A percentile compares a stretch with the other conserved stretches of the same genome.
Conservation (phyloP, 2,329 filamentous ascomycete species). For the Apiospora kogelbergensis region DNA sequence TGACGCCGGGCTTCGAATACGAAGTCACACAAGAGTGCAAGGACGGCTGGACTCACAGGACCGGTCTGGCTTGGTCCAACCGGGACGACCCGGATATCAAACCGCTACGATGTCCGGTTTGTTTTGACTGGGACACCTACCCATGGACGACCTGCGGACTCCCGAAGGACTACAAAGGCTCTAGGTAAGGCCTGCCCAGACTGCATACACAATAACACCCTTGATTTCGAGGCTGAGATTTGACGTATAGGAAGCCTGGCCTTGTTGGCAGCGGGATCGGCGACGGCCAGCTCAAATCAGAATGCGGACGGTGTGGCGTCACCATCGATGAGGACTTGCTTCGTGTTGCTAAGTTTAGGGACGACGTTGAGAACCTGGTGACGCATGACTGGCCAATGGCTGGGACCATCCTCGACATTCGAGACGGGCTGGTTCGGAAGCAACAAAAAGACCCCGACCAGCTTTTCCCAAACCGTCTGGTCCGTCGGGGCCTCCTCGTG, state of each 20-base stretch:
- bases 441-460: slow-evolving; percentile 25
- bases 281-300: slow-evolving; percentile 48
- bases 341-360: slow-evolving; percentile 56
- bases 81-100: slow-evolving; percentile 45
- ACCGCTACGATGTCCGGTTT: slow-evolving; percentile 48
- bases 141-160: slow-evolving; percentile 57
- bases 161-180: slow-evolving; percentile 29
- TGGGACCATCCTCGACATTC: slow-evolving; percentile 59
- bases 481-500: slow-evolving; percentile 9
- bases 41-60: slow-evolving; percentile 42
- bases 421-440: slow-evolving; percentile 46
- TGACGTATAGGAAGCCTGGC: slow-evolving; percentile 24
- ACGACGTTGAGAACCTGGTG: slow-evolving; percentile 50
- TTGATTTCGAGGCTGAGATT: not conserved
- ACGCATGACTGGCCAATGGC: slow-evolving; percentile 53
- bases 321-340: slow-evolving; percentile 56
- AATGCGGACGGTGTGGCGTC: slow-evolving; percentile 50
- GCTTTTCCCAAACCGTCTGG: slow-evolving; percentile 55
- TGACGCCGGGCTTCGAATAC: slow-evolving; percentile 58
- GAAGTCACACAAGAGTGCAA: slow-evolving; percentile 42
- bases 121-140: slow-evolving; percentile 38
- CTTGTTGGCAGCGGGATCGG: slow-evolving; percentile 54
- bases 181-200: not conserved
- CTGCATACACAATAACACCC: not conserved
- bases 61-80: slow-evolving; percentile 56